phyloP scores from a whole-genome alignment of 805 yeast species.

The Brettanomyces naardenensis region DNA sequence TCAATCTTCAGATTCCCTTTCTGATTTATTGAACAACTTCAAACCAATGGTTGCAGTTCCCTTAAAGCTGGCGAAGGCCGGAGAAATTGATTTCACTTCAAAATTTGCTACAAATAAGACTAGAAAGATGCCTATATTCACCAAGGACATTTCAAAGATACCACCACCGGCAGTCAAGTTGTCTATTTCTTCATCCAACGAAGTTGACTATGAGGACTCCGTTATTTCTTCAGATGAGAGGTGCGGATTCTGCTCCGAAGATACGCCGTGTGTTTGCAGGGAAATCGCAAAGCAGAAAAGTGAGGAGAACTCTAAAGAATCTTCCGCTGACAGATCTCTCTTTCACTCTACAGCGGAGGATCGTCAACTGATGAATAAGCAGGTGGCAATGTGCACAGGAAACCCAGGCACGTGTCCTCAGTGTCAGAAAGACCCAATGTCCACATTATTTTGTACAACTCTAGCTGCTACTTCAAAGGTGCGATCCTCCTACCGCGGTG shows the following conservation, averaged over 20 bases:
- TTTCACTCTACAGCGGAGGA: too few species aligned
- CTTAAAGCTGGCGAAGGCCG: slow-evolving; percentile 30
- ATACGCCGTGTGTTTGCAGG: slow-evolving; percentile 85
- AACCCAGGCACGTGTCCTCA: slow-evolving; percentile 82
- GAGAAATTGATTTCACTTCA: slow-evolving; percentile 53
- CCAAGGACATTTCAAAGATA: slow-evolving; percentile 1
- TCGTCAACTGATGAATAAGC: slow-evolving; percentile 9
- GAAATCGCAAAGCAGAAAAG: slow-evolving; percentile 54
- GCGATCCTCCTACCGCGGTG: background rate
- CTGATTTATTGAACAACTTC: slow-evolving; percentile 21
- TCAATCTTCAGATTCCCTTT: background rate
- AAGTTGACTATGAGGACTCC: slow-evolving; percentile 34
- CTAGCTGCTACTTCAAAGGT: slow-evolving; percentile 37
- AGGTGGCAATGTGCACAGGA: slow-evolving; percentile 58
- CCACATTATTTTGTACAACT: slow-evolving; percentile 81
- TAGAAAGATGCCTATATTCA: slow-evolving; percentile 10
- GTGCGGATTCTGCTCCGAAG: slow-evolving; percentile 93
- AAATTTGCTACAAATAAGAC: slow-evolving; percentile 26
- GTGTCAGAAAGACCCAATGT: slow-evolving; percentile 82
- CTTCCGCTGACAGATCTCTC: too few species aligned
- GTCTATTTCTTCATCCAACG: background rate
- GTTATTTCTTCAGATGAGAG: slow-evolving; percentile 43
- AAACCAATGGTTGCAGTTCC: slow-evolving; percentile 65
- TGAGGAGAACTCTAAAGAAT: too few species aligned
- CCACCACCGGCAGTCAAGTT: background rate